These are phyloP conservation scores for Hydnomerulius pinastri DNA, from an alignment of 768 basidiomycete genomes.

Conservation along the genomic window DNA sequence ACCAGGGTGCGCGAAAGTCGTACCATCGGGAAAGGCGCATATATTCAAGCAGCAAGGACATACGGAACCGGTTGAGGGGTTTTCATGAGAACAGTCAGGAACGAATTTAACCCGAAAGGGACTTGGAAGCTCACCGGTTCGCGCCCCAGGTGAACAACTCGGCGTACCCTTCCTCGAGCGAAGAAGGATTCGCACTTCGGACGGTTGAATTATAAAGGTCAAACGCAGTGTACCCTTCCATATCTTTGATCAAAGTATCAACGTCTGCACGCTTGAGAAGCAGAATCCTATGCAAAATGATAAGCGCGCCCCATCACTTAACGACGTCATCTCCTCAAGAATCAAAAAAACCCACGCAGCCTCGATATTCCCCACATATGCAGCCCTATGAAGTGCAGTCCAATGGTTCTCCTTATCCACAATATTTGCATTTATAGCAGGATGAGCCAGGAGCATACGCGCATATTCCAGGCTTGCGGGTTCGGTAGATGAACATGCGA, in stretches of 20 bases:
- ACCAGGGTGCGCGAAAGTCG: too few relatives aligned
- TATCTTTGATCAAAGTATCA: constrained; percentile 73
- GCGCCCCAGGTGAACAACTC: constrained; percentile 89
- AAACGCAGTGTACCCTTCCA: constrained; percentile 88
- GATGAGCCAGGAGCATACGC: constrained; percentile 71
- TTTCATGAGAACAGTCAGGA: background rate
- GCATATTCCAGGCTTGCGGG: constrained; percentile 73
- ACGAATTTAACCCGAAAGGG: too few relatives aligned
- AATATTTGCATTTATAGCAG: constrained; percentile 76
- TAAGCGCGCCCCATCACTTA: constrained; percentile 1
- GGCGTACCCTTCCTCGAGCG: constrained; percentile 35
- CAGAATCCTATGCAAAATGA: constrained; percentile 55
- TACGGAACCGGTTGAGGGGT: background rate
- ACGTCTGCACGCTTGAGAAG: constrained; percentile 75
- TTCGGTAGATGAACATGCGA: constrained; percentile 69
- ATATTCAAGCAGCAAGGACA: background rate
- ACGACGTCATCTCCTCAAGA: constrained; percentile 1
- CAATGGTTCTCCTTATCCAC: constrained; percentile 84
- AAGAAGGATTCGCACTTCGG: constrained; percentile 63
- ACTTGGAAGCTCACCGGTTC: constrained; percentile 67
- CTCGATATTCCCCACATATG: constrained; percentile 78
- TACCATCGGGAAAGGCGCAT: constrained; percentile 1
- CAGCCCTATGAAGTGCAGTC: constrained; percentile 87
- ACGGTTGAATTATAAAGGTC: constrained; percentile 93
- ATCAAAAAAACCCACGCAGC: constrained; percentile 52